phyloP scores from a whole-genome alignment of 106 monocot genomes.

The Dendrobium catenatum region DNA sequence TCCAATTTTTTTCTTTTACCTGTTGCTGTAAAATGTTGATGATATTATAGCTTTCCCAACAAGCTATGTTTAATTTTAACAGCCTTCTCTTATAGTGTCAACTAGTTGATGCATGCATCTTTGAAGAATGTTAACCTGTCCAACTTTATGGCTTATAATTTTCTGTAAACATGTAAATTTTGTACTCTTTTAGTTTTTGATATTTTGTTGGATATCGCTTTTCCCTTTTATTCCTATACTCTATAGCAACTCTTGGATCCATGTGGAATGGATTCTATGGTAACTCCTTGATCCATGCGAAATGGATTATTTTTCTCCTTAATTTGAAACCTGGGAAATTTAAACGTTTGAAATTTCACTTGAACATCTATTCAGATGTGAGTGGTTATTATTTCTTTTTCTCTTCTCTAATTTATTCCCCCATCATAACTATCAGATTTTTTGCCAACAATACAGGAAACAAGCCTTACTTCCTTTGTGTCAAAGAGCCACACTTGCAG shows the following conservation, averaged over 20 bases:
- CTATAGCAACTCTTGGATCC: too few species aligned
- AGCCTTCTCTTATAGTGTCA: neutral
- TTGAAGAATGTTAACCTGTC: neutral
- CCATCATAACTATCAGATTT: neutral
- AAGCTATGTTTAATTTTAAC: neutral
- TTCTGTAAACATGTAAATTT: neutral
- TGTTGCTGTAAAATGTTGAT: neutral
- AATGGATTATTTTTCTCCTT: neutral
- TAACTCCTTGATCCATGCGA: too few species aligned
- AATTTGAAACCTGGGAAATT: neutral
- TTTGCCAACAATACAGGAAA: constrained; percentile 37
- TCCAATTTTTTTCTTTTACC: neutral
- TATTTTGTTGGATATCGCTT: neutral
- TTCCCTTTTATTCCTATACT: neutral
- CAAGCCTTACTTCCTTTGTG: constrained; percentile 36
- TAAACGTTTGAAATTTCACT: neutral
- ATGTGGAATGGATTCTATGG: neutral
- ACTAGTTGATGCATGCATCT: too few species aligned
- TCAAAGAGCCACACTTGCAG: constrained; percentile 67
- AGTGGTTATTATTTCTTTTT: neutral
- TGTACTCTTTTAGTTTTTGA: neutral
- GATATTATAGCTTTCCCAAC: neutral
- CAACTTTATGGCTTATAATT: neutral
- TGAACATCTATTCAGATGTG: neutral
- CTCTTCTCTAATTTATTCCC: neutral